These are phyloP conservation scores for Chloranthus sessilifolius DNA, from an alignment of 164 flowering plant species.

Conservation along the genomic window DNA sequence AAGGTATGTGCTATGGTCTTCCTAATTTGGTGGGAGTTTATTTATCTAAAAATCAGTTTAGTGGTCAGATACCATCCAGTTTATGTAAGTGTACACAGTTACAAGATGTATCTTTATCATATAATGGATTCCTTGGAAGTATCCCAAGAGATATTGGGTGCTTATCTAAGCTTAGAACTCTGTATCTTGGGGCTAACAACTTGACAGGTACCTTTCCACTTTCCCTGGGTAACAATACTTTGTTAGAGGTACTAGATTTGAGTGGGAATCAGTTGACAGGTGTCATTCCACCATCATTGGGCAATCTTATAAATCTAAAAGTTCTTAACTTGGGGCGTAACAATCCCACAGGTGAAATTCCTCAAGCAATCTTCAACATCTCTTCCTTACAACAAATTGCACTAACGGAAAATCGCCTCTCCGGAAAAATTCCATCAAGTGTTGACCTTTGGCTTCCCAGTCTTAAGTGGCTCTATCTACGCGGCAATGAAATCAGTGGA, in stretches of 20 bases:
- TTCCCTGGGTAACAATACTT: slow-evolving; percentile 28
- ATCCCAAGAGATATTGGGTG: slow-evolving; percentile 32
- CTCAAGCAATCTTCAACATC: slow-evolving; percentile 4
- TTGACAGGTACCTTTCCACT: slow-evolving; percentile 19
- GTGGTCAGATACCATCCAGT: slow-evolving; percentile 42
- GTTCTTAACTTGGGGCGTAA: background rate
- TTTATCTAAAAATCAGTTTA: slow-evolving; percentile 26
- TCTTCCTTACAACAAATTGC: too few relatives aligned
- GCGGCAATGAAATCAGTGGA: background rate
- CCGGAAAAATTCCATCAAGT: background rate
- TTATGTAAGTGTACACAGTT: slow-evolving; percentile 40
- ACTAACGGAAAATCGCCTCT: background rate
- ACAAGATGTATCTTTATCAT: slow-evolving; percentile 25
- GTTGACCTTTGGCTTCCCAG: background rate
- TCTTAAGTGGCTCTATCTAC: background rate
- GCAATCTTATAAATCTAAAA: slow-evolving; percentile 13
- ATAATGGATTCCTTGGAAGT: slow-evolving; percentile 26
- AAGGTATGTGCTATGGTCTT: slow-evolving; percentile 6
- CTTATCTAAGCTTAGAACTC: slow-evolving; percentile 22
- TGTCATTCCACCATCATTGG: slow-evolving; percentile 34
- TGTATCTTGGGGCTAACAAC: slow-evolving; percentile 29
- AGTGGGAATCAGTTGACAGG: slow-evolving; percentile 41
- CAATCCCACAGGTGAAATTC: slow-evolving; percentile 1
- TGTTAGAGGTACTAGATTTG: slow-evolving; percentile 27
- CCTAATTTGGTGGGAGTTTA: slow-evolving; percentile 29